Base-by-base conservation (phyloP, 306 rosid genomes). In the Cicer arietinum region DNA sequence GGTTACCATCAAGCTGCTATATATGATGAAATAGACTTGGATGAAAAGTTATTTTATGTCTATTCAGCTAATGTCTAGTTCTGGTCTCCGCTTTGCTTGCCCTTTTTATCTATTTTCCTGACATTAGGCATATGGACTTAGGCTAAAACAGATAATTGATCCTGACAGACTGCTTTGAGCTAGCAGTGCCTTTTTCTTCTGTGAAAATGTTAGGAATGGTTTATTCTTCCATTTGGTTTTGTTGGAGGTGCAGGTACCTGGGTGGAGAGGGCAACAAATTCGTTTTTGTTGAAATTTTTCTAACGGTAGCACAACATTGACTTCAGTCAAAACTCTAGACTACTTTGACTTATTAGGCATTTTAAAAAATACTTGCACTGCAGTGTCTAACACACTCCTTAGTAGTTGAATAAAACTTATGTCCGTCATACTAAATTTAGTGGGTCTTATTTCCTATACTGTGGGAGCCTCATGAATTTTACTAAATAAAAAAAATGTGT, bases 301-400 rank as follows among this genome's bases (percentile, higher is more conserved):
- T 39, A 54, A 54, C 30, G 74, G 59, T 44, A 25, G 59, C 60
- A 10, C 45, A 4, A 7, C 16, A 42, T 69, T 78, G 25, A 14
- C 39, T 20, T 4, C 10, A 22, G 14, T 6, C 44, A 14, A 14
- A 16, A 47, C 25, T 5, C 35, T 25, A 18, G 20, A 58, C 18
- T 42, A 47, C 47, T 67, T 17, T 74, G 13, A 69, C 22, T 57
- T 73, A n/a, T 10, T 73, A 9, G 48, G n/a, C 66, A 30, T 11
- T 30, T 59, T 59, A 6, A 10, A 59, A 59, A 59, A 59, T 30
- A 13, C 66, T 12, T 11, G 16, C 65, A 59, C 30, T 58, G 7
- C 2, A 56, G 39, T 56, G 39, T 56, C 62, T 17, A 1, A 10
- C 63, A 10, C 42, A 2, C 53, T 47, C 65, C 35, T 13, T 5